These are phyloP conservation scores for Lichina pygmaea DNA, from an alignment of 495 filamentous ascomycete genomes.

Conservation along the genomic window DNA sequence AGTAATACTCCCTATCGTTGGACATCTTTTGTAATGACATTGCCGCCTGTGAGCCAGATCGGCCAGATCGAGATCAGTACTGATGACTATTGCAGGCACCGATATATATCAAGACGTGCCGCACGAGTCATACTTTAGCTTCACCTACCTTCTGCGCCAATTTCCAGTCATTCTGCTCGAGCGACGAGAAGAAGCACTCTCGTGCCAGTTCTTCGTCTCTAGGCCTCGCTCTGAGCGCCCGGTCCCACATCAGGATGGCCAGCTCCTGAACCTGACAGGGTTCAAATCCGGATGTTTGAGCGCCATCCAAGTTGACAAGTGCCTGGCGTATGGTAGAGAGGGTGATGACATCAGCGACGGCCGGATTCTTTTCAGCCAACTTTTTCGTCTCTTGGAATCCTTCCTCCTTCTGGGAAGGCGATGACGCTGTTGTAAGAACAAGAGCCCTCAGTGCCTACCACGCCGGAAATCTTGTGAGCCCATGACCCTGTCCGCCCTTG, in stretches of 20 bases:
- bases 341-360: constrained; percentile 21
- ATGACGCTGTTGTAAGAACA: background rate
- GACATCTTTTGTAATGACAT: constrained; percentile 33
- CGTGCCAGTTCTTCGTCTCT: constrained; percentile 23
- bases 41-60: constrained; percentile 16
- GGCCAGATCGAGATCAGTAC: background rate
- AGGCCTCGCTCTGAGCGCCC: constrained; percentile 22
- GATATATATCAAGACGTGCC: no score
- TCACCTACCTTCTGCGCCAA: constrained; percentile 25
- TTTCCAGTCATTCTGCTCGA: constrained; percentile 23
- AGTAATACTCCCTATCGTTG: constrained; percentile 25
- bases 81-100: no score
- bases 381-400: constrained; percentile 11
- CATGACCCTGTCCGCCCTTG: constrained; percentile 23
- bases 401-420: constrained; percentile 1
- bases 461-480: background rate
- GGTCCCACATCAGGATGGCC: constrained; percentile 22
- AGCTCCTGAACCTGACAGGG: no score
- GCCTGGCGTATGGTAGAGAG: constrained; percentile 16
- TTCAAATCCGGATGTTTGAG: no score
- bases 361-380: constrained; percentile 19
- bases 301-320: background rate
- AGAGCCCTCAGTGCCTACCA: constrained; percentile 2
- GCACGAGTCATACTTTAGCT: no score
- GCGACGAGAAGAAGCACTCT: constrained; percentile 24